A percentile compares a stretch with the other conserved stretches of the same genome.
Conservation (phyloP, 345 rosid species). For the Brassica juncea region DNA sequence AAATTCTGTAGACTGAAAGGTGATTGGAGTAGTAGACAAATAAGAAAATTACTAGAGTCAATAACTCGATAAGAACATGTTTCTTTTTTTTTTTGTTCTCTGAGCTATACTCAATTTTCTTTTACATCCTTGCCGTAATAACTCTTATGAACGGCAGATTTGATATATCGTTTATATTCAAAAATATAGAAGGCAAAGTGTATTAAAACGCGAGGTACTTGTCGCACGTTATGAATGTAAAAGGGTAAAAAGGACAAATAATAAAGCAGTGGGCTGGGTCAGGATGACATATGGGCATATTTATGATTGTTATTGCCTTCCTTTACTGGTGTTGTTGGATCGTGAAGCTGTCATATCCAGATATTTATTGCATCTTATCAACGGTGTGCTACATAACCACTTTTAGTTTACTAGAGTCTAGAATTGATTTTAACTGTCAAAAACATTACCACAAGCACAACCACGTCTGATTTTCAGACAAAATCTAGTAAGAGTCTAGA, state of each 20-base stretch:
- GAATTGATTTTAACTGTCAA: not conserved
- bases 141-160: not conserved
- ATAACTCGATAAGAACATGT: not conserved
- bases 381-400: not conserved
- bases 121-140: not conserved
- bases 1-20: not conserved
- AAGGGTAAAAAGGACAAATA: slow-evolving; percentile 26
- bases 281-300: slow-evolving; percentile 22
- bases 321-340: slow-evolving; percentile 5
- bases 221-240: not conserved
- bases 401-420: not conserved
- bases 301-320: slow-evolving; percentile 4
- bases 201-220: not conserved
- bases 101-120: too few species aligned
- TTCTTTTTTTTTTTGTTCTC: too few species aligned
- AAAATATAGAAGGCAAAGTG: not conserved
- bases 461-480: not conserved
- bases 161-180: not conserved
- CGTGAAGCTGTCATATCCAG: slow-evolving; percentile 19
- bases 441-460: not conserved
- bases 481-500: not conserved
- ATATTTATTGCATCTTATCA: slow-evolving; percentile 26
- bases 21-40: not conserved
- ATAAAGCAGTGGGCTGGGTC: not conserved
- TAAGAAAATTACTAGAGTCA: not conserved